phyloP scores from a whole-genome alignment of 352 stramenopile species.

The Phytophthora pini region DNA sequence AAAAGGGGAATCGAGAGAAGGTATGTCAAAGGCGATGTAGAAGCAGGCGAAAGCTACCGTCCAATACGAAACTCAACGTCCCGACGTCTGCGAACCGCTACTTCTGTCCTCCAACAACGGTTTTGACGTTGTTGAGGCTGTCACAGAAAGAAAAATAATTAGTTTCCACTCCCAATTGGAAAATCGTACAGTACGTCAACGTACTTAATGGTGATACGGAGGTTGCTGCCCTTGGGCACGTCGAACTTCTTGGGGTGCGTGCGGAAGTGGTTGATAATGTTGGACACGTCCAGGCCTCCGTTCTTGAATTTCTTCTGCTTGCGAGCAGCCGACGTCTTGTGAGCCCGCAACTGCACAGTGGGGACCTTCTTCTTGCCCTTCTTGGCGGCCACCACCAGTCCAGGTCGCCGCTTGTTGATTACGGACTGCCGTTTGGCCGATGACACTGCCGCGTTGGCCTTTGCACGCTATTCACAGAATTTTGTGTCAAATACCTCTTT shows the following conservation, averaged over 20 bases:
- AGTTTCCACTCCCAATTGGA: conserved; percentile 2
- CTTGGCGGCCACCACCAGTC: conserved; percentile 51
- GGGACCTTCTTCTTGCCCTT: conserved; percentile 35
- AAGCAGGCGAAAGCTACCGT: conserved; percentile 7
- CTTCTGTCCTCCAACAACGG: conserved; percentile 72
- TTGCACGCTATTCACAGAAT: conserved; percentile 37
- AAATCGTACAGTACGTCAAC: conserved; percentile 13
- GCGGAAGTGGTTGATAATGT: conserved; percentile 81
- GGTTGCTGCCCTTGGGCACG: conserved; percentile 78
- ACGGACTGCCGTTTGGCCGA: conserved; percentile 71
- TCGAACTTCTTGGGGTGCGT: conserved; percentile 84
- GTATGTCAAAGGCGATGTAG: conserved; percentile 15
- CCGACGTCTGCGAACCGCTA: conserved; percentile 22
- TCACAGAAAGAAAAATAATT: conserved; percentile 11
- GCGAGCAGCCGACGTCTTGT: conserved; percentile 51
- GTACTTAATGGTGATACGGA: conserved; percentile 85
- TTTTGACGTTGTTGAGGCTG: conserved; percentile 77
- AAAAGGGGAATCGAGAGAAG: conserved; percentile 5
- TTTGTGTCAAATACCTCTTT: neutral
- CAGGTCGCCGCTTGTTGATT: conserved; percentile 74
- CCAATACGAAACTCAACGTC: conserved; percentile 5
- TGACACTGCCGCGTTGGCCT: conserved; percentile 50
- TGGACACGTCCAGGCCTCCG: conserved; percentile 69
- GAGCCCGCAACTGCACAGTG: conserved; percentile 49
- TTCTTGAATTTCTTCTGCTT: conserved; percentile 35